A percentile compares a stretch with the other conserved stretches of the same genome.
Conservation (phyloP, 2,329 filamentous ascomycete genomes). For the Fusarium newnesense region DNA sequence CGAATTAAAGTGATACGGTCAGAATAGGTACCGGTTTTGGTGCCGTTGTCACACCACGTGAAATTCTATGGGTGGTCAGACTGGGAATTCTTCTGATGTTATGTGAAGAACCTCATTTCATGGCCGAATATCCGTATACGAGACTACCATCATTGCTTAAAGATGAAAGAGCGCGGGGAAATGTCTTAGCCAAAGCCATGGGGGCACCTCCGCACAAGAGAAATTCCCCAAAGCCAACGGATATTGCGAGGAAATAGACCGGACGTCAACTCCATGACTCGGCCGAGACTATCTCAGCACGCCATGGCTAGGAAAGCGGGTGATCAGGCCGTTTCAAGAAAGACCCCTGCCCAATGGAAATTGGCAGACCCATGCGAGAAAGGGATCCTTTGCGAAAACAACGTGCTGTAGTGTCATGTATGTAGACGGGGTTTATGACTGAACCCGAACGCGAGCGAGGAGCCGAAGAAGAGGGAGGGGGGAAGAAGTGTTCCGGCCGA, state of each 20-base stretch:
- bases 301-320: neutral
- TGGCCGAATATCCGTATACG: neutral
- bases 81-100: neutral
- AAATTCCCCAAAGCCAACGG: slow-evolving; percentile 11
- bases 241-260: slow-evolving; percentile 24
- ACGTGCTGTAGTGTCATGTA: slow-evolving; percentile 4
- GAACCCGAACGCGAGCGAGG: slow-evolving; percentile 25
- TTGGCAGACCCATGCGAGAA: neutral
- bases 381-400: slow-evolving; percentile 11
- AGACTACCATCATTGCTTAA: neutral
- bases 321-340: neutral
- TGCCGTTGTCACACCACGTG: neutral
- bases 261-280: slow-evolving; percentile 8
- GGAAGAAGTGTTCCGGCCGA: slow-evolving; percentile 17
- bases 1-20: neutral
- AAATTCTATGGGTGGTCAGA: neutral
- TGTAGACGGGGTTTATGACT: slow-evolving; percentile 6
- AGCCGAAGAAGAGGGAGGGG: slow-evolving; percentile 14
- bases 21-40: neutral
- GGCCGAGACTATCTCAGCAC: slow-evolving; percentile 25
- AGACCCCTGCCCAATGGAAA: slow-evolving; percentile 15
- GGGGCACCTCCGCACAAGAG: neutral
- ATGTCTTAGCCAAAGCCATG: neutral
- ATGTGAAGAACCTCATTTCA: neutral
- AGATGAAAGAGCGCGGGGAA: neutral